These are phyloP conservation scores for Ilex asprella DNA, from an alignment of 257 asterid genomes.

Conservation along the genomic window DNA sequence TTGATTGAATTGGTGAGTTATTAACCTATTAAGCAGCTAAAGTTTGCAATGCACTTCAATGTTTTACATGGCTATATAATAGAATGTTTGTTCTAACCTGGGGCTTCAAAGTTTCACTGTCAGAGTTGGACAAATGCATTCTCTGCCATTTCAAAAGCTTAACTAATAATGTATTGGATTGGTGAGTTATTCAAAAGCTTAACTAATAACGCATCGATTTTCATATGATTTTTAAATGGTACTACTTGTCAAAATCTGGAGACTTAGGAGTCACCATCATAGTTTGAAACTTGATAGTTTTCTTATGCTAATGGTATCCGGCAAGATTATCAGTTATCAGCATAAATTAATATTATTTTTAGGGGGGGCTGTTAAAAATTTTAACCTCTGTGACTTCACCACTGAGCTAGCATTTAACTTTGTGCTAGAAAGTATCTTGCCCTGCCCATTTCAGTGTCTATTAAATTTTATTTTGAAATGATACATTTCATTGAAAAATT, in stretches of 20 bases:
- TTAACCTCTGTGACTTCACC: too few relatives aligned
- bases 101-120: neutral
- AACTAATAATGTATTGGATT: neutral
- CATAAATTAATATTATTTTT: too few relatives aligned
- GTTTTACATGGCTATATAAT: neutral
- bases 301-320: too few relatives aligned
- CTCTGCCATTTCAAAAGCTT: neutral
- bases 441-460: too few relatives aligned
- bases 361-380: too few relatives aligned
- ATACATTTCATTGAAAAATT: neutral
- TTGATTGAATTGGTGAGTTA: slow-evolving; percentile 78
- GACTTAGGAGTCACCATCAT: too few relatives aligned
- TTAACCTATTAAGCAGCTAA: neutral
- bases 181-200: neutral
- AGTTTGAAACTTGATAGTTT: too few relatives aligned
- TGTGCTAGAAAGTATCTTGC: too few relatives aligned
- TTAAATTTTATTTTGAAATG: neutral
- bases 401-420: too few relatives aligned
- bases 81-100: neutral
- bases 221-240: too few relatives aligned
- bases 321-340: too few relatives aligned
- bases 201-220: neutral
- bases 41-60: neutral
- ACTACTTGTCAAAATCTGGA: too few relatives aligned
- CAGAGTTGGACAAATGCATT: neutral